Conservation (phyloP, 768 basidiomycete species). For the Mycena chlorophos region DNA sequence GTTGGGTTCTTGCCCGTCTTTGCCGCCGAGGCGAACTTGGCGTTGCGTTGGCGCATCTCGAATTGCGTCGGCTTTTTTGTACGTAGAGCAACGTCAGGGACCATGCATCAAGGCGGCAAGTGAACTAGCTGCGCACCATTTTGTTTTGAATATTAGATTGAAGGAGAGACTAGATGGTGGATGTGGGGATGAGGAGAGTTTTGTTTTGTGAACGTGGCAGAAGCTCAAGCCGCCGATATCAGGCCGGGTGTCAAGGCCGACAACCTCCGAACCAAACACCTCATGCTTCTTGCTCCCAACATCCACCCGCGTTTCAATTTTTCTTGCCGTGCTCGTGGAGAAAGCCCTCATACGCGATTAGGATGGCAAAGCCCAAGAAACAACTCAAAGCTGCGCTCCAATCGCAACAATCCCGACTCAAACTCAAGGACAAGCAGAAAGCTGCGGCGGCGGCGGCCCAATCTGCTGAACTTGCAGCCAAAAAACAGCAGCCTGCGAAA, state of each 20-base stretch:
- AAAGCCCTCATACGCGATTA: background rate
- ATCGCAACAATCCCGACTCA: constrained; percentile 67
- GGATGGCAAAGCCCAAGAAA: constrained; percentile 51
- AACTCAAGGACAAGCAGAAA: constrained; percentile 55
- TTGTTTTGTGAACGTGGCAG: constrained; percentile 30
- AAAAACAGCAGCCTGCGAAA: constrained; percentile 31
- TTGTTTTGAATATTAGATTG: constrained; percentile 13
- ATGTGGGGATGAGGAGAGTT: constrained; percentile 5
- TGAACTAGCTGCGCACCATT: constrained; percentile 35
- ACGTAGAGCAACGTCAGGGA: constrained; percentile 1
- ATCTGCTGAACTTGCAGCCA: constrained; percentile 48
- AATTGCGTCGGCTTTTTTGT: constrained; percentile 69
- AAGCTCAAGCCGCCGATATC: constrained; percentile 9
- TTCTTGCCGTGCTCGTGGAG: background rate
- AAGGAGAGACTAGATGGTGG: constrained; percentile 7
- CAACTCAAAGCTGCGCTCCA: constrained; percentile 68
- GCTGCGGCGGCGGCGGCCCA: constrained; percentile 56
- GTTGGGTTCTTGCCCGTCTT: constrained; percentile 75
- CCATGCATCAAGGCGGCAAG: background rate
- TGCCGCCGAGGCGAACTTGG: constrained; percentile 74
- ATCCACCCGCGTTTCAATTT: background rate
- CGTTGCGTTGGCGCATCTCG: constrained; percentile 78
- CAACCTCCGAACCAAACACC: constrained; percentile 8
- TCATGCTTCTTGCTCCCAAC: too few species aligned
- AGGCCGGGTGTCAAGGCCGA: constrained; percentile 1